Evolutionary conservation across 2,329 filamentous ascomycete species (phyloP).

Genomic region (Microsporum ferrugineum): DNA sequence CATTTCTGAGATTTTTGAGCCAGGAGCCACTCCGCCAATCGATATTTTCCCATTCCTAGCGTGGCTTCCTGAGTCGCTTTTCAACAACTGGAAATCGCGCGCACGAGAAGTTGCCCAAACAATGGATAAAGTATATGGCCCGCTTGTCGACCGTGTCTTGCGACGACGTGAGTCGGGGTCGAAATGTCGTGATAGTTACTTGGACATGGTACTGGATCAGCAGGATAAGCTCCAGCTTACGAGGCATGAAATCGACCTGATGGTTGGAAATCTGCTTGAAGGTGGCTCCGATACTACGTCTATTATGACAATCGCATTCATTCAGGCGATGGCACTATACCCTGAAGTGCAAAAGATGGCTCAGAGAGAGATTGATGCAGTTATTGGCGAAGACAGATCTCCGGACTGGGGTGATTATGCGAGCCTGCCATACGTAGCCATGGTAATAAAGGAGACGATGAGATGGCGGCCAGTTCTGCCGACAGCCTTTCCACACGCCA

Average conservation of each 20-base stretch:
- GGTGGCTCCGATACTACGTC: conserved; percentile 37
- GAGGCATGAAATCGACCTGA: neutral
- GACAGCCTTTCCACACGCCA: conserved; percentile 39
- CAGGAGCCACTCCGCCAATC: conserved; percentile 11
- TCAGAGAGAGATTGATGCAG: conserved; percentile 31
- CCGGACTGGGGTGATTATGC: conserved; percentile 29
- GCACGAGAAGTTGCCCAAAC: neutral
- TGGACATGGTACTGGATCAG: neutral
- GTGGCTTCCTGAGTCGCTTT: conserved; percentile 13
- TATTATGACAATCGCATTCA: conserved; percentile 38
- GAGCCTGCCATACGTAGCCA: conserved; percentile 27
- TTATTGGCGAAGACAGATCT: conserved; percentile 23
- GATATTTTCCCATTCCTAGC: conserved; percentile 14
- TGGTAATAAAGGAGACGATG: conserved; percentile 28
- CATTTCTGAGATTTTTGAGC: conserved; percentile 13
- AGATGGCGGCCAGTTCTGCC: conserved; percentile 35
- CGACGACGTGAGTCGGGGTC: neutral
- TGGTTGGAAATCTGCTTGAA: conserved; percentile 15
- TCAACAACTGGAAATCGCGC: neutral
- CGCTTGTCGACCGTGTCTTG: neutral
- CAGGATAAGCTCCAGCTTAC: neutral
- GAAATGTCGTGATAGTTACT: neutral
- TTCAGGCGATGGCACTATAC: conserved; percentile 40
- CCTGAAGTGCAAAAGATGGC: conserved; percentile 38
- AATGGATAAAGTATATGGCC: neutral